Evolutionary conservation across 2,329 filamentous ascomycete species (phyloP), one percentile per base, ranked within the genome.

Genomic region (Ophiostoma piceae): DNA sequence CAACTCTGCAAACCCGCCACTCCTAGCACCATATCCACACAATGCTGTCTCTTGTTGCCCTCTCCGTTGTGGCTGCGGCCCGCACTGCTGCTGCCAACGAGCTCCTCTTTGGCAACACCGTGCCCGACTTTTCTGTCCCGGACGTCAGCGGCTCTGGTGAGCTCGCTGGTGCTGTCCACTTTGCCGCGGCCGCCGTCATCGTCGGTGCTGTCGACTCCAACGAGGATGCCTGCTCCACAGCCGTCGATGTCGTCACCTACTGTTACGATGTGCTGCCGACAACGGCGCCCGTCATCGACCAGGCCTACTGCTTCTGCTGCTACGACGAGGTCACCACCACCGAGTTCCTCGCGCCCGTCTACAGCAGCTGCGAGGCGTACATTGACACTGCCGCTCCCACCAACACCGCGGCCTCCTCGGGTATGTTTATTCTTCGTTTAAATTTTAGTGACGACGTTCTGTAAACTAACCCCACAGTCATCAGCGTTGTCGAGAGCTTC

Each of bases 251-350:
- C 62, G 35, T 75, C 37, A 37, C 19, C 16, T 68, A 60, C 43
- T 76, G 75, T 68, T 62, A 64, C 47, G 32, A 54, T 8, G 70
- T 68, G 14, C 72, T 73, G 57, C 71, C 69, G 19, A n/a, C 62
- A 11, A 67, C 66, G 1, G 72, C 71, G 1, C 67, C 72, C 14
- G 54, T n/a, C 2, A 66, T 39, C 2, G 71, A 68, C 16, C 66
- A 66, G 26, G 67, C 69, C n/a, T 54, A 64, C 2, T 77, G 76
- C 66, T 47, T 73, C n/a, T 77, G 76, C 70, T 77, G 76, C 66
- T 35, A 66, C 6, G 66, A 64, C 9, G 51, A 35, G 35, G 29
- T 1, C 8, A 22, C 62, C 32, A 37, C 29, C 62, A 65, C 29
- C 32, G 60, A 67, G 2, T 67, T 71, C 26, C 8, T 77, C 16